Percentiles rank a stretch among this genome's conserved stretches.
These are phyloP conservation scores for Elaeis oleifera DNA, from an alignment of 202 grass and related monocot genomes.

Conservation along the genomic window DNA sequence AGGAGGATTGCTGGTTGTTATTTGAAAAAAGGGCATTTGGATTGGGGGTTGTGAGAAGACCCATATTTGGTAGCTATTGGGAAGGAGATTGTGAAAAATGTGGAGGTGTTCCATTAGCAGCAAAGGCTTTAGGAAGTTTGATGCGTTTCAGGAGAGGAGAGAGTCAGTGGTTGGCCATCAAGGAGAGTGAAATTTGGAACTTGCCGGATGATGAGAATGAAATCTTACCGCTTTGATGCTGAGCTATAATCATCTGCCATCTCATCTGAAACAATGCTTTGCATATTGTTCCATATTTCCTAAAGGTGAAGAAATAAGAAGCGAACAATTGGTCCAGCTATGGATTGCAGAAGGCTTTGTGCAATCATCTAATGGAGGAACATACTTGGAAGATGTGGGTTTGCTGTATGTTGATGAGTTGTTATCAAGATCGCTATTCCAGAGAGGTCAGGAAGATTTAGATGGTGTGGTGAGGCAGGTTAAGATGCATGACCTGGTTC, in stretches of 20 bases:
- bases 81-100: slow-evolving; percentile 13
- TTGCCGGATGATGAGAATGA: slow-evolving; percentile 11
- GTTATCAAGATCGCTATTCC: slow-evolving; percentile 30
- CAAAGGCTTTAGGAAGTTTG: slow-evolving; percentile 30
- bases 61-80: slow-evolving; percentile 5
- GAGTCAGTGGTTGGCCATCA: slow-evolving; percentile 25
- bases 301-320: slow-evolving; percentile 22
- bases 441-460: neutral
- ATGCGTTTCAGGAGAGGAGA: slow-evolving; percentile 16
- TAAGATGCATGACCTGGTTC: slow-evolving; percentile 33
- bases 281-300: slow-evolving; percentile 30
- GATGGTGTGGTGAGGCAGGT: slow-evolving; percentile 8
- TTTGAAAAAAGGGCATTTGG: no score
- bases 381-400: slow-evolving; percentile 20
- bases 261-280: slow-evolving; percentile 26
- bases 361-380: neutral
- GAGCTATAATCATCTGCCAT: slow-evolving; percentile 37
- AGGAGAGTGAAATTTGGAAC: slow-evolving; percentile 28
- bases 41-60: neutral
- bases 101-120: slow-evolving; percentile 21
- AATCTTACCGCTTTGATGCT: slow-evolving; percentile 25
- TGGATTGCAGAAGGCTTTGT: slow-evolving; percentile 42
- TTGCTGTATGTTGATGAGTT: slow-evolving; percentile 28
- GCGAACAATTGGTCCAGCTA: slow-evolving; percentile 13
- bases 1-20: no score